Evolutionary conservation across 208 protist species (phyloP).

Genomic region (Blechomonas ayalai): DNA sequence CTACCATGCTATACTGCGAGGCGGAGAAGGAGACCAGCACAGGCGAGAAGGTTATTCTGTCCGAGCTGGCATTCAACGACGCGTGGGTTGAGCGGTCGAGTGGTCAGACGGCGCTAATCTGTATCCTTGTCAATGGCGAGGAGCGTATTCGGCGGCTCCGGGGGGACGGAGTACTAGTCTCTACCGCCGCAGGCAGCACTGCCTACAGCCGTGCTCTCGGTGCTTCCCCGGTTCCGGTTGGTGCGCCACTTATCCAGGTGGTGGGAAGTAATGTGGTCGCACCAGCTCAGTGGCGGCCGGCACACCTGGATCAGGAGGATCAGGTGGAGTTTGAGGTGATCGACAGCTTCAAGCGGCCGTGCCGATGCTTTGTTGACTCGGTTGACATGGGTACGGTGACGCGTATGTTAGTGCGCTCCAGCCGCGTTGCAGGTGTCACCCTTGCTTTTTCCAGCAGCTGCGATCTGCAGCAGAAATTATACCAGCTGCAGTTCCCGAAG

Average conservation of each 20-base stretch:
- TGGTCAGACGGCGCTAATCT: conserved; percentile 85
- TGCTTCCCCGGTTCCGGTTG: conserved; percentile 82
- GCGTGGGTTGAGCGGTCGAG: conserved; percentile 87
- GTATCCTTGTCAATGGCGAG: conserved; percentile 83
- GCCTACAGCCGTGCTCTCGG: conserved; percentile 84
- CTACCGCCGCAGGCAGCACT: conserved; percentile 84
- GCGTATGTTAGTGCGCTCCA: conserved; percentile 77
- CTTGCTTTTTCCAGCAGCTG: conserved; percentile 83
- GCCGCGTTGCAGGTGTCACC: conserved; percentile 69
- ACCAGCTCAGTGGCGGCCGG: conserved; percentile 80
- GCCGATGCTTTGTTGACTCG: conserved; percentile 83
- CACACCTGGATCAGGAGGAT: conserved; percentile 83
- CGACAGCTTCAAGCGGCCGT: conserved; percentile 76
- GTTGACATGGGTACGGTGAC: conserved; percentile 80
- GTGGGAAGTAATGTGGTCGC: conserved; percentile 89
- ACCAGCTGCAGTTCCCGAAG: conserved; percentile 86
- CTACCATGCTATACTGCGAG: conserved; percentile 85
- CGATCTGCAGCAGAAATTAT: conserved; percentile 86
- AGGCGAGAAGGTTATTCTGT: conserved; percentile 58
- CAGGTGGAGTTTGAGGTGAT: conserved; percentile 86
- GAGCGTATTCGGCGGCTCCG: conserved; percentile 73
- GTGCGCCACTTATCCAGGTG: conserved; percentile 80
- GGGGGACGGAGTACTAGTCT: conserved; percentile 84
- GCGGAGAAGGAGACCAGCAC: conserved; percentile 62
- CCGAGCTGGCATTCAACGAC: conserved; percentile 88